These are phyloP conservation scores for Vitis riparia DNA, from an alignment of 164 flowering plant genomes.

Conservation along the genomic window DNA sequence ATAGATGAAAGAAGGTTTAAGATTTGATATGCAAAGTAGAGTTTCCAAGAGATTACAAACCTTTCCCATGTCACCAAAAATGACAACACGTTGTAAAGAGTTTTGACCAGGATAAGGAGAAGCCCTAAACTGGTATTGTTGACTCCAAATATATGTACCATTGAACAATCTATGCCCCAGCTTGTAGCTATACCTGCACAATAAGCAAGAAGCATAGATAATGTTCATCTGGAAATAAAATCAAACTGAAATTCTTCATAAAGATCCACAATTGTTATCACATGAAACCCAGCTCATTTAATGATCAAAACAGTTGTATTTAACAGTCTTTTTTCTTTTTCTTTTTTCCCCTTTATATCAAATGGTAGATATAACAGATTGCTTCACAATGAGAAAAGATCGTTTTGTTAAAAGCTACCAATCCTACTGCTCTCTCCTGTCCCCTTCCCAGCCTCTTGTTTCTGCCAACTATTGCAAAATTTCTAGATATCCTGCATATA, in stretches of 20 bases:
- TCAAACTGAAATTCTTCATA: not conserved
- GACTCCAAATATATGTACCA: slow-evolving; percentile 54
- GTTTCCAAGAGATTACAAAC: slow-evolving; percentile 20
- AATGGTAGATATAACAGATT: not conserved
- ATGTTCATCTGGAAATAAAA: not conserved
- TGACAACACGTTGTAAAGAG: slow-evolving; percentile 58
- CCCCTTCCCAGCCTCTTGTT: not conserved
- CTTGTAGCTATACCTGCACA: slow-evolving; percentile 59
- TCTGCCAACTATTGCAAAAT: not conserved
- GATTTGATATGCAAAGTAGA: not conserved
- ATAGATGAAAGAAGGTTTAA: not conserved
- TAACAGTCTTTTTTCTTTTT: no score
- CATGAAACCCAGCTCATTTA: no score
- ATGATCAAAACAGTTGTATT: no score
- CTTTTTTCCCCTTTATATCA: not conserved
- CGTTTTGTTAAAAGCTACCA: not conserved
- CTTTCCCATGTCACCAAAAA: slow-evolving; percentile 82
- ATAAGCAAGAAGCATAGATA: slow-evolving; percentile 2
- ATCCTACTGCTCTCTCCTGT: not conserved
- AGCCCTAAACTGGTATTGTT: slow-evolving; percentile 42
- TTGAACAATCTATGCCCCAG: slow-evolving; percentile 53
- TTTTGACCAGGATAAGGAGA: slow-evolving; percentile 76
- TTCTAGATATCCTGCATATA: not conserved
- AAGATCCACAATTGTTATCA: no score
- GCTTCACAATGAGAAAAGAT: not conserved